Percentiles rank a stretch among this genome's conserved stretches.
Evolutionary conservation across 2,329 filamentous ascomycete genomes (phyloP).

Genomic region (Fusarium pseudonygamai): DNA sequence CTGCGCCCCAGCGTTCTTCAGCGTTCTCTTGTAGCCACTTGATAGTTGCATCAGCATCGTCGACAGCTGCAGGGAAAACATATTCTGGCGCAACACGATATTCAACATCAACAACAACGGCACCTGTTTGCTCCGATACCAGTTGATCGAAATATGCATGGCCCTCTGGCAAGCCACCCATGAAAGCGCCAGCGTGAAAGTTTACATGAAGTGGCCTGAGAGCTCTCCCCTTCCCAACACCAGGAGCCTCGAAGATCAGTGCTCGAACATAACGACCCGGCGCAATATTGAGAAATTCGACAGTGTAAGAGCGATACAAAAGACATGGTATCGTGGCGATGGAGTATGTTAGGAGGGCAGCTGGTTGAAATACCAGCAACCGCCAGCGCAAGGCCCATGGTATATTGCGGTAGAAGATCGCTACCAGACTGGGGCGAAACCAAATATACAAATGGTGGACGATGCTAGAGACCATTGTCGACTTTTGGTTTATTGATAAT

Average conservation of each 20-base stretch:
- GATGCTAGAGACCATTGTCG: constrained; percentile 3
- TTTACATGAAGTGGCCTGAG: constrained; percentile 55
- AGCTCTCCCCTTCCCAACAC: constrained; percentile 22
- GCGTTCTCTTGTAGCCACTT: constrained; percentile 53
- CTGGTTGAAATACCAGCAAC: constrained; percentile 54
- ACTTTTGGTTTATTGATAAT: accelerated
- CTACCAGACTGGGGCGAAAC: constrained; percentile 46
- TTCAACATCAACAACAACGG: constrained; percentile 59
- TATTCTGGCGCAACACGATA: constrained; percentile 63
- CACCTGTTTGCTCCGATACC: constrained; percentile 51
- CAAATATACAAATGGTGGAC: constrained; percentile 26
- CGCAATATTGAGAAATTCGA: constrained; percentile 47
- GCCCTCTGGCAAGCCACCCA: constrained; percentile 55
- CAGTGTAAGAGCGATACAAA: constrained; percentile 48
- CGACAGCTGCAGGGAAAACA: constrained; percentile 57
- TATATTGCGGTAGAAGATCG: constrained; percentile 49
- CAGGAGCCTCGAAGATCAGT: constrained; percentile 48
- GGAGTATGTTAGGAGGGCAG: constrained; percentile 50
- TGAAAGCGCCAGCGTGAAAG: constrained; percentile 55
- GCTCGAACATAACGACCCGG: constrained; percentile 42
- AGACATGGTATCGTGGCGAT: constrained; percentile 50
- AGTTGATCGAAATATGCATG: constrained; percentile 47
- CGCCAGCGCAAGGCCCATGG: constrained; percentile 55
- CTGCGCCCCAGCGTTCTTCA: constrained; percentile 47
- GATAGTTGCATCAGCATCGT: constrained; percentile 58